Percentiles rank a stretch among this genome's conserved stretches.
Evolutionary conservation across 306 rosid species (phyloP).

Genomic region (Quercus ilex): DNA sequence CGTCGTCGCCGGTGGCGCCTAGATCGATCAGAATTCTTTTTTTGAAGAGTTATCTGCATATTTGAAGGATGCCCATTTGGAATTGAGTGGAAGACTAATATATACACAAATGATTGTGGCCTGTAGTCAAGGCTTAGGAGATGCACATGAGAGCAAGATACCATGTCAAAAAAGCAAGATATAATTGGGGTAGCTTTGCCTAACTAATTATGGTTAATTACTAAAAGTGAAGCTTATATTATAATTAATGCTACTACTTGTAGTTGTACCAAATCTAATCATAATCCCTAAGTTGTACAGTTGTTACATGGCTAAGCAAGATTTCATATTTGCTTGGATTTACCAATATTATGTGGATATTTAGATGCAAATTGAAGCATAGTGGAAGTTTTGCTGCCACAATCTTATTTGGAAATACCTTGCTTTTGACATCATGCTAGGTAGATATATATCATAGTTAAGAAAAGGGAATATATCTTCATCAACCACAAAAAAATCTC

Average conservation of each 20-base stretch:
- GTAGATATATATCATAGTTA: conserved; percentile 10
- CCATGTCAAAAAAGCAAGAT: neutral
- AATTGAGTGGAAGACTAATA: neutral
- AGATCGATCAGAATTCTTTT: neutral
- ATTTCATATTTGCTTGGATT: conserved; percentile 16
- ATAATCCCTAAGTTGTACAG: conserved; percentile 16
- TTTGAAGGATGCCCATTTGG: conserved; percentile 1
- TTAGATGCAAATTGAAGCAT: conserved; percentile 14
- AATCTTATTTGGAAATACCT: conserved; percentile 30
- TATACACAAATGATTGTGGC: conserved; percentile 31
- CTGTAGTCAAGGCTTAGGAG: conserved; percentile 14
- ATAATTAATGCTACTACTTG: neutral
- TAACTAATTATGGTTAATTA: conserved; percentile 32
- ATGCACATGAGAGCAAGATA: neutral
- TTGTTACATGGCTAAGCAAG: conserved; percentile 9
- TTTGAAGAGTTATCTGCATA: neutral
- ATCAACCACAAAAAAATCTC: conserved; percentile 23
- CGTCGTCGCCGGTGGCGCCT: neutral
- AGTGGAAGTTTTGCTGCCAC: conserved; percentile 46
- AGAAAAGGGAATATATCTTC: neutral
- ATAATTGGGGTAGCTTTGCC: conserved; percentile 9
- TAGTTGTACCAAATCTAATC: conserved; percentile 13
- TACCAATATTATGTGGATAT: neutral
- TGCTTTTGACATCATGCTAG: conserved; percentile 42
- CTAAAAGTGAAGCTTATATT: neutral